Percentiles rank a stretch among this genome's conserved stretches.
Evolutionary conservation across 352 stramenopile genomes (phyloP).

Genomic region (Globisporangium spiculum): DNA sequence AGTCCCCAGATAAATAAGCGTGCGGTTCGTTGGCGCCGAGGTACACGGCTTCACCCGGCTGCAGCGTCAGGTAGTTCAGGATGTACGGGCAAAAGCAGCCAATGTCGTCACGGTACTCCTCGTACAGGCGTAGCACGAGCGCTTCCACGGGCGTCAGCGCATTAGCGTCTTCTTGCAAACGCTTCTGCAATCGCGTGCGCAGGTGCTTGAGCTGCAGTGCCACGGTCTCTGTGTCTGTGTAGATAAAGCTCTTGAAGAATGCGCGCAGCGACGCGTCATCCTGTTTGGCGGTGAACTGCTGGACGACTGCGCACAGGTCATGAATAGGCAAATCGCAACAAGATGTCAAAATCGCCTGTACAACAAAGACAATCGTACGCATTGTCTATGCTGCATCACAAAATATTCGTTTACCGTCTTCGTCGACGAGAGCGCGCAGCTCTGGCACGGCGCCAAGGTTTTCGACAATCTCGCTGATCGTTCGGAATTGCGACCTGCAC

Average conservation of each 20-base stretch:
- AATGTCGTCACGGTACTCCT: slow-evolving; percentile 96
- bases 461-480: slow-evolving; percentile 80
- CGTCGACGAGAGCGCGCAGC: slow-evolving; percentile 52
- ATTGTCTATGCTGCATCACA: neutral
- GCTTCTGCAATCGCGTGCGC: slow-evolving; percentile 64
- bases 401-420: slow-evolving; percentile 11
- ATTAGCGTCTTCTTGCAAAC: neutral
- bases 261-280: slow-evolving; percentile 46
- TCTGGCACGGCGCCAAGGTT: slow-evolving; percentile 81
- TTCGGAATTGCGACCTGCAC: slow-evolving; percentile 86
- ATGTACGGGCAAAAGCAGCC: slow-evolving; percentile 97
- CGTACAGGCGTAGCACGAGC: slow-evolving; percentile 89
- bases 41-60: slow-evolving; percentile 96
- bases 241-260: slow-evolving; percentile 81
- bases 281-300: slow-evolving; percentile 33
- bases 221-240: slow-evolving; percentile 69
- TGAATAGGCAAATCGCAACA: slow-evolving; percentile 1
- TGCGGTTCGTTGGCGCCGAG: slow-evolving; percentile 99
- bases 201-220: slow-evolving; percentile 71
- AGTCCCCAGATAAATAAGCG: slow-evolving; percentile 96
- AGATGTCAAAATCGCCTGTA: neutral
- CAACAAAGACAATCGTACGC: neutral
- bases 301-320: slow-evolving; percentile 24
- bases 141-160: slow-evolving; percentile 50
- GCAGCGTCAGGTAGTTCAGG: slow-evolving; percentile 97